phyloP scores from a whole-genome alignment of 495 filamentous ascomycete genomes.

The Parmelia sp. region DNA sequence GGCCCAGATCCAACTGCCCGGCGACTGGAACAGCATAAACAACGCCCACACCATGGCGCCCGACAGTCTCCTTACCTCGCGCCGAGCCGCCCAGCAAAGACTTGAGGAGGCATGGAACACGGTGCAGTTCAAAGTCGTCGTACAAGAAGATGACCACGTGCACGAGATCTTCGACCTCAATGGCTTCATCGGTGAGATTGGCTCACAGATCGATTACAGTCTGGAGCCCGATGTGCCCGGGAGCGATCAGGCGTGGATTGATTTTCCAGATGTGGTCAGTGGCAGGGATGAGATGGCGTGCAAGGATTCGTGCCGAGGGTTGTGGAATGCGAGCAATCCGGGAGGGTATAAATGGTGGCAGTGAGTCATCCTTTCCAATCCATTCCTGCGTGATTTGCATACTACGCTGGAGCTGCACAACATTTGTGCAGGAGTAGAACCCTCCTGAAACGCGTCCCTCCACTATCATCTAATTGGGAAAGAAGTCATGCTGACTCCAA shows the following conservation, averaged over 20 bases:
- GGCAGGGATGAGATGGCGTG: constrained; percentile 30
- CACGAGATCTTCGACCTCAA: constrained; percentile 45
- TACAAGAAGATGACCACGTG: constrained; percentile 42
- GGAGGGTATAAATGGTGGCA: constrained; percentile 26
- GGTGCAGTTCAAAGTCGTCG: constrained; percentile 50
- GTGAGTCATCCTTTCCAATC: neutral
- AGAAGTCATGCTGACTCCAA: neutral
- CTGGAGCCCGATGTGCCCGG: constrained; percentile 53
- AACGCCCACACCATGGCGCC: constrained; percentile 25
- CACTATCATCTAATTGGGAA: neutral
- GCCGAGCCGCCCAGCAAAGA: constrained; percentile 50
- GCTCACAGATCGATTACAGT: constrained; percentile 51
- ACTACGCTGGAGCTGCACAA: neutral
- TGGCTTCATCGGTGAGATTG: constrained; percentile 52
- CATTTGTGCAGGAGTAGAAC: neutral
- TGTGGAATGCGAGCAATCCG: constrained; percentile 45
- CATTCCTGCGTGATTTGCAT: neutral
- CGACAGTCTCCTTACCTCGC: constrained; percentile 44
- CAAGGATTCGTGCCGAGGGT: constrained; percentile 46
- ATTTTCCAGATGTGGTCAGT: constrained; percentile 45
- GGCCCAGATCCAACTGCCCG: constrained; percentile 43
- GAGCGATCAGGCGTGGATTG: constrained; percentile 49
- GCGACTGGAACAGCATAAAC: constrained; percentile 40
- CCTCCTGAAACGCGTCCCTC: neutral
- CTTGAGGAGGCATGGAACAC: constrained; percentile 48